Conservation (phyloP, 306 rosid species). For the Abrus pulchellus region DNA sequence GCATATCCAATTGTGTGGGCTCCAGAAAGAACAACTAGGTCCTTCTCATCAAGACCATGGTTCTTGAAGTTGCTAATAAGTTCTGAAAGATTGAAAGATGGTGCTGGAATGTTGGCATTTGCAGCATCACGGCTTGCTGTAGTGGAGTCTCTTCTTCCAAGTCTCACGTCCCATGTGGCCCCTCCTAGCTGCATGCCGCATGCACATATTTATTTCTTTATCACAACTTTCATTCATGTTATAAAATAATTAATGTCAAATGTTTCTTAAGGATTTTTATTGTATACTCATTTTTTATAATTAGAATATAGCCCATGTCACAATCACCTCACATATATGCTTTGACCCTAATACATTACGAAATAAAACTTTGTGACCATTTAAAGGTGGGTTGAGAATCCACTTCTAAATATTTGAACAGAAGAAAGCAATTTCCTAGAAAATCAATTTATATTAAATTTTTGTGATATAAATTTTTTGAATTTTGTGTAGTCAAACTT, state of each 20-base stretch:
- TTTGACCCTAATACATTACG: no score
- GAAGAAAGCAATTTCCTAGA: no score
- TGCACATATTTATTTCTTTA: no score
- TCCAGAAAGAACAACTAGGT: constrained; percentile 56
- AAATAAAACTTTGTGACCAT: no score
- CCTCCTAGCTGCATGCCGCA: constrained; percentile 60
- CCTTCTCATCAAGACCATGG: constrained; percentile 58
- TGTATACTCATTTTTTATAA: no score
- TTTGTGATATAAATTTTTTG: neutral
- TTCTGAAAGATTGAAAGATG: constrained; percentile 44
- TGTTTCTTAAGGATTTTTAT: neutral
- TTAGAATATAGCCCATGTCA: no score
- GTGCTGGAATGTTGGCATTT: constrained; percentile 49
- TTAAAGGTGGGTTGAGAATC: no score
- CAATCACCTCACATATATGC: no score
- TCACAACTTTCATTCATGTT: no score
- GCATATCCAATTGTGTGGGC: constrained; percentile 61
- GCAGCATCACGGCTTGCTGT: constrained; percentile 54
- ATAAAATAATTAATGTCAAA: neutral
- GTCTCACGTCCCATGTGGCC: constrained; percentile 54
- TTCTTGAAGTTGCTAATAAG: constrained; percentile 53
- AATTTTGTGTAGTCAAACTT: neutral
- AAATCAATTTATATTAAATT: neutral
- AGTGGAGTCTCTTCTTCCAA: constrained; percentile 68
- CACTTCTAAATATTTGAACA: no score